Conservation (phyloP, 805 yeast genomes). For the Debaryomyces castellii region DNA sequence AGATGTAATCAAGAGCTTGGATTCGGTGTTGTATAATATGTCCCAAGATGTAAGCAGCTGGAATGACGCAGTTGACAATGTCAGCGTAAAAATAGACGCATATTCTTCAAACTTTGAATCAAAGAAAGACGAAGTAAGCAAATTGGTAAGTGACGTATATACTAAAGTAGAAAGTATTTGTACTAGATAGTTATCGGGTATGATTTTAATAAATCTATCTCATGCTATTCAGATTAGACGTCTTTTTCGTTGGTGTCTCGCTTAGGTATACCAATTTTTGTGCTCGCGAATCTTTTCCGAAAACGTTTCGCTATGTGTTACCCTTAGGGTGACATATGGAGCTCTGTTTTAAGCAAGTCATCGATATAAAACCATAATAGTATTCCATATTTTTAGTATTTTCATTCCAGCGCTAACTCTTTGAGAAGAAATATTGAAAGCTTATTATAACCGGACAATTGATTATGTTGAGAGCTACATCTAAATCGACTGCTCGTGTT, state of each 20-base stretch:
- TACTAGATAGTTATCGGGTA: not conserved
- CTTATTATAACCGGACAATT: not conserved
- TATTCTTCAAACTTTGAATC: conserved; percentile 20
- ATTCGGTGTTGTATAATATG: conserved; percentile 23
- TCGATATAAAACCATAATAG: not conserved
- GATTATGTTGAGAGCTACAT: conserved; percentile 20
- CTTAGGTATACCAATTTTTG: not conserved
- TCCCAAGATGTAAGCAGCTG: conserved; percentile 27
- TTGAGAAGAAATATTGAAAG: not conserved
- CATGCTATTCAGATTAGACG: not conserved
- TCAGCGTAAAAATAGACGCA: conserved; percentile 23
- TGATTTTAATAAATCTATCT: not conserved
- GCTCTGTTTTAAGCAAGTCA: not conserved
- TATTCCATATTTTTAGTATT: not conserved
- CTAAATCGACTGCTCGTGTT: conserved; percentile 14
- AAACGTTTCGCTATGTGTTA: not conserved
- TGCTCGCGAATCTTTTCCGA: not conserved
- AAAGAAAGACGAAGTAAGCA: conserved; percentile 20
- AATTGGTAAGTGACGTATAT: conserved; percentile 14
- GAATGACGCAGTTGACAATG: conserved; percentile 22
- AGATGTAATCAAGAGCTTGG: conserved; percentile 23
- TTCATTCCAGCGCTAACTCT: not conserved
- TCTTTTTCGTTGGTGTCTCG: too few relatives aligned
- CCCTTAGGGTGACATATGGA: not conserved
- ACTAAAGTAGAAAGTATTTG: not conserved